Evolutionary conservation across 2,329 filamentous ascomycete genomes (phyloP), one percentile per base, ranked within the genome.

Genomic region (Monilinia fructigena): DNA sequence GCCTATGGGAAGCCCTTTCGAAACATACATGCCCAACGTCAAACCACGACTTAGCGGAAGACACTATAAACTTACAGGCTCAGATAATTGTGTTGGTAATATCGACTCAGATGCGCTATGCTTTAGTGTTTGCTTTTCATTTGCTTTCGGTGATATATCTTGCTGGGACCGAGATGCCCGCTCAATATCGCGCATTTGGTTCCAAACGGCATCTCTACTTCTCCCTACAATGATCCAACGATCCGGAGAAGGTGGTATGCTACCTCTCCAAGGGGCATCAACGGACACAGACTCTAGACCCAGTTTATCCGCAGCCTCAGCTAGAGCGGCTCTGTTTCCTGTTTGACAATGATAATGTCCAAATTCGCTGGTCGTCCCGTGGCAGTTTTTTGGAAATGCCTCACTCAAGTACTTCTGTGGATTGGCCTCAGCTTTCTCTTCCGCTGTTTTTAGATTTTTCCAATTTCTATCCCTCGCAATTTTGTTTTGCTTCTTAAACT

Each of bases 101-200:
- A 18, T n/a, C n/a, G 47, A 12, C 12, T 50, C 18, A 50, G 31
- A 38, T 38, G n/a, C 35, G 6, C 23, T n/a, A 31, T 16, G 4
- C 35, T 68, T 68, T 55, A 50, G 26, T 14, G 35, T 54, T 59
- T 26, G 35, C 18, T 53, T n/a, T 53, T 63, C 60, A 20, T 4
- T 55, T 26, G 45, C 56, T 35, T 59, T 65, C 38, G 7, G 31
- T 35, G 23, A 45, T 8, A 28, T 55, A 59, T n/a, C n/a, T 45
- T 68, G 54, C 50, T 67, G 67, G 12, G 63, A 61, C 45, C 50
- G 42, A 50, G 64, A n/a, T 18, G 68, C 56, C 23, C 62, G 45
- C 50, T 70, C 69, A 63, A 69, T 64, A 11, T 70, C 62, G 50
- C 67, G 55, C 68, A 70, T 68, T 59, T 71, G 55, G 35, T 71